Evolutionary conservation across 2,329 filamentous ascomycete genomes (phyloP), one percentile per base, ranked within the genome.

Genomic region (Alternaria ethzedia): DNA sequence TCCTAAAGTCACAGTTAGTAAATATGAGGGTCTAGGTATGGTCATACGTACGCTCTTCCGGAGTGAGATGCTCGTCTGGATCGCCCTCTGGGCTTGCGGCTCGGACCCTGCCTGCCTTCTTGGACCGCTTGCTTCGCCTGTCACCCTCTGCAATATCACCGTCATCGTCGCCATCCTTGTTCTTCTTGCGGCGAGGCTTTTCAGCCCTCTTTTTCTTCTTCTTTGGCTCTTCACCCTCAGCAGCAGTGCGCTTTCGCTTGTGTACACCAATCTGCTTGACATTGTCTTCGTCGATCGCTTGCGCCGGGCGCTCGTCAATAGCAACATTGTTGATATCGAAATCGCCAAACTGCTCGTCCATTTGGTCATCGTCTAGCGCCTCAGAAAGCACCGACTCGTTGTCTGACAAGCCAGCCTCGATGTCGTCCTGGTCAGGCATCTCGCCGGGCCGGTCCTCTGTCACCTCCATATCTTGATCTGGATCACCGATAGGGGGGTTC

Each of bases 61-160:
- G 93, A 20, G 91, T 91, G 71, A 98, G 81, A 66, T 90, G 86
- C 73, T 93, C 92, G 65, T 97, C 93, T 69, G 92, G 87, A 66
- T 92, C 89, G 6, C 89, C 86, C 63, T 90, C 87, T 46, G 79
- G 79, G 32, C 67, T 80, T 15, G 71, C 69, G 52, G 74, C 78
- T 59, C 79, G 75, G 54, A 74, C 70, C 68, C 74, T 75, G 62
- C 77, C 79, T 59, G 73, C 77, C 55, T 79, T 80, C 58, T 75
- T 78, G 64, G 84, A 85, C 57, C 79, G 80, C 76, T 84, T 87
- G 61, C 80, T 80, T 69, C 86, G 83, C 75, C 86, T 86, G 21
- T 85, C 85, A 58, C 87, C 84, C 23, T 85, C 80, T 13, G 86
- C 83, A 61, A 86, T 83, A 50, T 83, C 87, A 59, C 81, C 85